Conservation (phyloP, 2,329 filamentous ascomycete species). For the Fusarium aywerte region DNA sequence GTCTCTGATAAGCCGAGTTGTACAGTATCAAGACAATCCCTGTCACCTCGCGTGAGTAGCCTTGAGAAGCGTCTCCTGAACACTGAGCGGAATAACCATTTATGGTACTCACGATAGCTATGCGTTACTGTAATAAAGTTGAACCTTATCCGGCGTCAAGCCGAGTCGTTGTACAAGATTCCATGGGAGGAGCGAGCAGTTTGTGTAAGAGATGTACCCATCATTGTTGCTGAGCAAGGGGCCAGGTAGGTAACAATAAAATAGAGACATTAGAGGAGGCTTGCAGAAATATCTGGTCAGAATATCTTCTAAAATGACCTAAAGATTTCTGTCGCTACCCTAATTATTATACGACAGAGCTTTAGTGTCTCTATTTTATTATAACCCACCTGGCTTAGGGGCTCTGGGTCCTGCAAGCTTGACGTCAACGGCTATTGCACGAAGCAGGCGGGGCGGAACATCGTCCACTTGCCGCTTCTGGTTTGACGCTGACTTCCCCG, state of each 20-base stretch:
- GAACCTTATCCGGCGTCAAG: background rate
- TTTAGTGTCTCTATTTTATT: too few species aligned
- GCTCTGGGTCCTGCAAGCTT: conserved; percentile 17
- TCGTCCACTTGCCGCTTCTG: conserved; percentile 35
- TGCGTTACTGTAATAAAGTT: background rate
- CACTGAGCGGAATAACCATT: conserved; percentile 7
- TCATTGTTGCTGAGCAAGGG: conserved; percentile 5
- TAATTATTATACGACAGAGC: too few species aligned
- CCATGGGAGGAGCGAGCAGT: conserved; percentile 2
- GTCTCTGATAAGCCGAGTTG: conserved; percentile 30
- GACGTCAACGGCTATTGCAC: conserved; percentile 37
- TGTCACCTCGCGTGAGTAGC: conserved; percentile 17
- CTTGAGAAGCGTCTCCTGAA: background rate
- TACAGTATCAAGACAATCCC: conserved; percentile 4
- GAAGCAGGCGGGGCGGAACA: conserved; percentile 17
- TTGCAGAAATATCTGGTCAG: too few species aligned
- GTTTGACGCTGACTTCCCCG: conserved; percentile 32
- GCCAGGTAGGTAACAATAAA: too few species aligned
- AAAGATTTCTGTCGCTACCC: too few species aligned
- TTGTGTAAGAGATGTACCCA: conserved; percentile 17
- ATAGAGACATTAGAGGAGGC: too few species aligned
- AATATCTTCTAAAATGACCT: too few species aligned
- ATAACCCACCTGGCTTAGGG: too few species aligned
- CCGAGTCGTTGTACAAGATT: conserved; percentile 17
- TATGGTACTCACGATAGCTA: conserved; percentile 24